These are phyloP conservation scores for Schwanniomyces vanrijiae DNA, from an alignment of 805 yeast species.

Conservation along the genomic window DNA sequence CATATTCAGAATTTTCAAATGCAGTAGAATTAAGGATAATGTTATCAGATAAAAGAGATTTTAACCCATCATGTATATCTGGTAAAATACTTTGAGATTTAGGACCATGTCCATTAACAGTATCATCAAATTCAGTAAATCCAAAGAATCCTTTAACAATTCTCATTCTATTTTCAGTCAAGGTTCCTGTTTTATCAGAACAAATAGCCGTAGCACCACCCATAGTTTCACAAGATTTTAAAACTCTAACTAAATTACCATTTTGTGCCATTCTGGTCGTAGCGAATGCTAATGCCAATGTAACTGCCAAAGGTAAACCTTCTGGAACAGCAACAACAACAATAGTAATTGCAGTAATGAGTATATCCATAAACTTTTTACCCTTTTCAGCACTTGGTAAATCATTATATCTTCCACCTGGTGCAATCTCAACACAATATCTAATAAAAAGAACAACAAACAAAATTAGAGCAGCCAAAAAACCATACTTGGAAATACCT, in stretches of 20 bases:
- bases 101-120: slow-evolving; percentile 19
- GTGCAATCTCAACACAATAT: slow-evolving; percentile 62
- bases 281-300: slow-evolving; percentile 95
- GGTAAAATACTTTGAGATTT: slow-evolving; percentile 23
- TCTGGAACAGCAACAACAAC: slow-evolving; percentile 99
- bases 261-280: slow-evolving; percentile 97
- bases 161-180: slow-evolving; percentile 91
- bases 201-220: slow-evolving; percentile 97
- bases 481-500: slow-evolving; percentile 93
- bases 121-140: slow-evolving; percentile 50
- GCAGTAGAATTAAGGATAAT: slow-evolving; percentile 85
- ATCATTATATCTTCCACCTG: slow-evolving; percentile 45
- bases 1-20: slow-evolving; percentile 63
- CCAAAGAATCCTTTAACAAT: slow-evolving; percentile 80
- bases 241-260: slow-evolving; percentile 91
- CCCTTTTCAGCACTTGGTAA: slow-evolving; percentile 74
- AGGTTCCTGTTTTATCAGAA: slow-evolving; percentile 96
- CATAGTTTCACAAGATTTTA: slow-evolving; percentile 96
- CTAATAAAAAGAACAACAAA: slow-evolving; percentile 78
- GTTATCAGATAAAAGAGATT: slow-evolving; percentile 45
- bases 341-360: slow-evolving; percentile 88
- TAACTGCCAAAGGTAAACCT: slow-evolving; percentile 96
- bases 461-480: slow-evolving; percentile 77
- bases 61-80: slow-evolving; percentile 19
- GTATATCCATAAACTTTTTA: slow-evolving; percentile 74